phyloP scores from a whole-genome alignment of 352 stramenopile genomes.

The Blastocystis sp. region DNA sequence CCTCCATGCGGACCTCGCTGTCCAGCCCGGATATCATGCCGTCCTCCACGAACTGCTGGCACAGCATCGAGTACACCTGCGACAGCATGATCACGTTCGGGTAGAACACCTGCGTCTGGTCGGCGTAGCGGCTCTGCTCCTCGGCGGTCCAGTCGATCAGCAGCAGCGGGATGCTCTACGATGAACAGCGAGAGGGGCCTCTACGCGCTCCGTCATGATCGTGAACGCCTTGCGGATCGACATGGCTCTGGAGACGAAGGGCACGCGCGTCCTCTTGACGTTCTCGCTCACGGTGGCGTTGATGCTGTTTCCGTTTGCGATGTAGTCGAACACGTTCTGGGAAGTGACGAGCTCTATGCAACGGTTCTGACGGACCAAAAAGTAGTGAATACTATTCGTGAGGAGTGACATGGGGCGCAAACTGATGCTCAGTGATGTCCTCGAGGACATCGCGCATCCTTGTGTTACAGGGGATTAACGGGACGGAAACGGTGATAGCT shows the following conservation, averaged over 20 bases:
- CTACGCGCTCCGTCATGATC: slow-evolving; percentile 59
- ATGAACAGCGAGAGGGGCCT: background rate
- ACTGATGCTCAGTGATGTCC: slow-evolving; percentile 63
- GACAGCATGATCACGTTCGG: slow-evolving; percentile 54
- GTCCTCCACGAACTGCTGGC: slow-evolving; percentile 43
- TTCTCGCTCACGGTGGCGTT: slow-evolving; percentile 3
- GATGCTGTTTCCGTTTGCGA: slow-evolving; percentile 34
- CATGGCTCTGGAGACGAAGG: slow-evolving; percentile 42
- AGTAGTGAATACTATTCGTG: slow-evolving; percentile 51
- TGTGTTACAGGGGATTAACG: slow-evolving; percentile 9
- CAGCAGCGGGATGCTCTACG: slow-evolving; percentile 53
- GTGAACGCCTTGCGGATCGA: slow-evolving; percentile 58
- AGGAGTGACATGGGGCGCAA: background rate
- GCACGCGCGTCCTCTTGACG: slow-evolving; percentile 10
- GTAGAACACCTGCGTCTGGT: slow-evolving; percentile 14
- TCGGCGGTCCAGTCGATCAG: slow-evolving; percentile 13
- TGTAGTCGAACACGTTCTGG: slow-evolving; percentile 66
- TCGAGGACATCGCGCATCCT: slow-evolving; percentile 46
- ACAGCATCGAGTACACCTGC: slow-evolving; percentile 66
- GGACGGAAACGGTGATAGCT: slow-evolving; percentile 52
- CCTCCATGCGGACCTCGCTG: background rate
- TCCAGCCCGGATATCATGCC: background rate
- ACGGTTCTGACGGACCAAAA: slow-evolving; percentile 23
- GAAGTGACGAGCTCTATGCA: slow-evolving; percentile 35
- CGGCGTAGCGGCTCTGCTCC: slow-evolving; percentile 21